phyloP scores from a whole-genome alignment of 768 basidiomycete genomes.

The Termitomyces titanicus region DNA sequence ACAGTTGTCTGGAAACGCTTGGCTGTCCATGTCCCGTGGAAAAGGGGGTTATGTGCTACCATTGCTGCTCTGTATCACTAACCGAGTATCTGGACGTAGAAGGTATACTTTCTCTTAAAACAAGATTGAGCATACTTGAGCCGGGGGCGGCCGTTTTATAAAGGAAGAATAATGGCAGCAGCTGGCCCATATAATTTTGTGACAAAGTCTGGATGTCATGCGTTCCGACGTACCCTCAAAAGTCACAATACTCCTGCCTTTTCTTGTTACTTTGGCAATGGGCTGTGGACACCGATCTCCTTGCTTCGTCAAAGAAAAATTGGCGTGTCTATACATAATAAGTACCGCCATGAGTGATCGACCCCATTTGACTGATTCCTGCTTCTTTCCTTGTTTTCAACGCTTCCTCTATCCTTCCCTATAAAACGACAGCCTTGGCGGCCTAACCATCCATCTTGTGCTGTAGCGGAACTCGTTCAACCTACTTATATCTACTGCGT shows the following conservation, averaged over 20 bases:
- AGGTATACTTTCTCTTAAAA: not conserved
- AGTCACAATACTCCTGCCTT: too few species aligned
- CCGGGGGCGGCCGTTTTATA: not conserved
- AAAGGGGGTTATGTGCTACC: conserved; percentile 44
- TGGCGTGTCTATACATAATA: too few species aligned
- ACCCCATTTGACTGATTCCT: conserved; percentile 2
- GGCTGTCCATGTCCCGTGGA: conserved; percentile 41
- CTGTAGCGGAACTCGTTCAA: not conserved
- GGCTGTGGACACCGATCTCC: too few species aligned
- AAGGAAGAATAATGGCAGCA: conserved; percentile 14
- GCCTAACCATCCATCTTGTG: not conserved
- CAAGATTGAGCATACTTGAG: not conserved
- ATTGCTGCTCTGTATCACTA: conserved; percentile 18
- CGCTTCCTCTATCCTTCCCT: too few species aligned
- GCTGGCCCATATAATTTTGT: conserved; percentile 1
- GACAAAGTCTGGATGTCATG: too few species aligned
- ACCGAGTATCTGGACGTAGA: not conserved
- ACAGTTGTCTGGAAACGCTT: conserved; percentile 57
- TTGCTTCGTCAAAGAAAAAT: too few species aligned
- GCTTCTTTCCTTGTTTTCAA: too few species aligned
- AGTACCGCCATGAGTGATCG: conserved; percentile 17
- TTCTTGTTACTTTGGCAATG: too few species aligned
- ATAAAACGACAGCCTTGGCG: too few species aligned
- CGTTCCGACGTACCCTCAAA: too few species aligned
- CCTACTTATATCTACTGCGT: not conserved